Evolutionary conservation across 1,284 basidiomycete genomes (phyloP).

Genomic region (Cerioporus squamosus): DNA sequence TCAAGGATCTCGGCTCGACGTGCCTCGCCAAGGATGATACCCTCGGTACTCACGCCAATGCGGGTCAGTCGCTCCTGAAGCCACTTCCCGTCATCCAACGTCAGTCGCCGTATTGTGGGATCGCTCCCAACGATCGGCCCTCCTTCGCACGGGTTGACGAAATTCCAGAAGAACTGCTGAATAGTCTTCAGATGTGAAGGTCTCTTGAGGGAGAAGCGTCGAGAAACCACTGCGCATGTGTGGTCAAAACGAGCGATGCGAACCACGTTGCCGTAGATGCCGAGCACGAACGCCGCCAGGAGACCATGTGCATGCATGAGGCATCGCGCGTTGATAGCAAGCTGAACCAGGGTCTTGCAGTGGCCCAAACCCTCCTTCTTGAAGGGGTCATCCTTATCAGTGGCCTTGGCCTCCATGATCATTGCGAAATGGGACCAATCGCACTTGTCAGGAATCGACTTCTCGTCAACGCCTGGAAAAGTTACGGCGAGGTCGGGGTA

Average conservation of each 20-base stretch:
- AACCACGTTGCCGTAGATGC: conserved; percentile 18
- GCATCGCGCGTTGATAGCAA: conserved; percentile 14
- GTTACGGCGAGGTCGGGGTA: conserved; percentile 10
- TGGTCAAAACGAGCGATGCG: conserved; percentile 25
- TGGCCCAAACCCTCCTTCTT: background rate
- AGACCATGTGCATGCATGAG: conserved; percentile 20
- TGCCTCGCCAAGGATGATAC: conserved; percentile 1
- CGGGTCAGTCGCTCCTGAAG: background rate
- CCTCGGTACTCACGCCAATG: background rate
- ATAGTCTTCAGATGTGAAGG: background rate
- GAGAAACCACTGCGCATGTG: conserved; percentile 11
- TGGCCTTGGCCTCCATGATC: conserved; percentile 13
- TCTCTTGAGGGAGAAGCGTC: background rate
- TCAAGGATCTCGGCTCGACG: conserved; percentile 1
- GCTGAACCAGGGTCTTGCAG: conserved; percentile 8
- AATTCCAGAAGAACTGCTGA: conserved; percentile 18
- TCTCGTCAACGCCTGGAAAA: background rate
- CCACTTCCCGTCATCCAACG: background rate
- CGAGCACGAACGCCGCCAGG: conserved; percentile 14
- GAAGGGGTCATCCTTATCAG: conserved; percentile 4
- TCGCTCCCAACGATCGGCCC: conserved; percentile 14
- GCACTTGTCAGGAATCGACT: background rate
- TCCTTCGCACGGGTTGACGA: conserved; percentile 14
- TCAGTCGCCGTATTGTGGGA: conserved; percentile 5
- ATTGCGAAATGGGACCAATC: conserved; percentile 2